Percentiles rank a stretch among this genome's conserved stretches.
Conservation (phyloP, 495 filamentous ascomycete species). For the Xanthoparmelia taractica region DNA sequence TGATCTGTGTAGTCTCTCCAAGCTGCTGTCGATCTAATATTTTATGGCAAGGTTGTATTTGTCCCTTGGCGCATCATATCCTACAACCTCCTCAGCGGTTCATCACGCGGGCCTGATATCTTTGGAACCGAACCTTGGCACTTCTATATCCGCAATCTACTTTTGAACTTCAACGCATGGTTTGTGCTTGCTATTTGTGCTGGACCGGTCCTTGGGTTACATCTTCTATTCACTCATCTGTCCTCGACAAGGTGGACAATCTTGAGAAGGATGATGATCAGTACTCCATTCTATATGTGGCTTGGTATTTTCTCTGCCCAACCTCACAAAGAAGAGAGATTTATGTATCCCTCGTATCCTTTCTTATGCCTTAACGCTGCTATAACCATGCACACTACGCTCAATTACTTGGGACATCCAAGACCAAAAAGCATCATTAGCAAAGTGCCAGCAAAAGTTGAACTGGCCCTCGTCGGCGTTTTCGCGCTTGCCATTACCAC, state of each 20-base stretch:
- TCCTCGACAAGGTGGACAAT: conserved; percentile 38
- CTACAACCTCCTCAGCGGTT: conserved; percentile 85
- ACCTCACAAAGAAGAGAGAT: conserved; percentile 96
- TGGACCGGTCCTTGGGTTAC: conserved; percentile 52
- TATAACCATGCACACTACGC: conserved; percentile 69
- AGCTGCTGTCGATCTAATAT: conserved; percentile 62
- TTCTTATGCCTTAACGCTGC: conserved; percentile 87
- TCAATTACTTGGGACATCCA: conserved; percentile 61
- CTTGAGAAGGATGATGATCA: conserved; percentile 65
- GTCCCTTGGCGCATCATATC: conserved; percentile 89
- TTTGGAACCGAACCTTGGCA: conserved; percentile 97
- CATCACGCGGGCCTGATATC: conserved; percentile 75
- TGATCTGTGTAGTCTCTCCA: conserved; percentile 44
- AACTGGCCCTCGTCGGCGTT: conserved; percentile 51
- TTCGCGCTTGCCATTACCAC: conserved; percentile 51
- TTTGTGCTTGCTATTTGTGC: conserved; percentile 73
- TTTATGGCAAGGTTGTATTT: conserved; percentile 68
- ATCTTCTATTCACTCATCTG: conserved; percentile 37
- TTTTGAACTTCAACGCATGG: conserved; percentile 94
- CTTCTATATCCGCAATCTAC: conserved; percentile 87
- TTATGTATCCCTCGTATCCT: conserved; percentile 97
- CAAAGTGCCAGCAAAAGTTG: conserved; percentile 62
- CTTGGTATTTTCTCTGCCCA: conserved; percentile 82
- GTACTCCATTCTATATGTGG: conserved; percentile 90
- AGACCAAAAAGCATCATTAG: conserved; percentile 56